Conservation (phyloP, 2,329 filamentous ascomycete species). For the Ophiosphaerella herpotricha region DNA sequence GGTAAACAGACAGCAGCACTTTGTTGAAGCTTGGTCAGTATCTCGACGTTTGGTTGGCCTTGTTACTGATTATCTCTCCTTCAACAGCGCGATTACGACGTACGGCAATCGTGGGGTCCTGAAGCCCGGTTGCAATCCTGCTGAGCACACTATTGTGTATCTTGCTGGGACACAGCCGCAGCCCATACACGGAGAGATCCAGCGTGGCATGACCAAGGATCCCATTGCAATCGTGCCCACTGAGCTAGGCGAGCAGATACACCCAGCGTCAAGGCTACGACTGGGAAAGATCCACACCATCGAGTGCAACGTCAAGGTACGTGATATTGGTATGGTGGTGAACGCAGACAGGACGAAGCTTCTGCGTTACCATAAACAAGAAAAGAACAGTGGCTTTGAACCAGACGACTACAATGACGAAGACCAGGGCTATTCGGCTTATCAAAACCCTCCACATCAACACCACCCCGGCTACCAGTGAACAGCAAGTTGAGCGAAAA, state of each 20-base stretch:
- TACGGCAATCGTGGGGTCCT: slow-evolving; percentile 44
- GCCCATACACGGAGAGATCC: slow-evolving; percentile 29
- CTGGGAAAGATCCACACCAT: slow-evolving; percentile 47
- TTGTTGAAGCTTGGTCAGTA: slow-evolving; percentile 24
- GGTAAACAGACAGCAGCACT: slow-evolving; percentile 12
- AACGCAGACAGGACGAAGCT: slow-evolving; percentile 23
- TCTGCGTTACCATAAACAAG: slow-evolving; percentile 14
- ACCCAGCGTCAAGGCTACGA: slow-evolving; percentile 46
- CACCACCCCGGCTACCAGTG: not conserved
- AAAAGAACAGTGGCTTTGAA: slow-evolving; percentile 3
- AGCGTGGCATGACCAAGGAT: slow-evolving; percentile 40
- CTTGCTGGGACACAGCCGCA: slow-evolving; percentile 7
- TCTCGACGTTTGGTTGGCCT: slow-evolving; percentile 14
- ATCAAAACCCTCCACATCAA: not conserved
- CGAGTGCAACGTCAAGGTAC: slow-evolving; percentile 49
- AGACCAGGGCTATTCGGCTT: not conserved
- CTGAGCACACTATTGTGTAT: slow-evolving; percentile 48
- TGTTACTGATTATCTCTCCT: slow-evolving; percentile 17
- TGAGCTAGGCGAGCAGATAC: slow-evolving; percentile 27
- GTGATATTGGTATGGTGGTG: slow-evolving; percentile 43
- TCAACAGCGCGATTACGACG: slow-evolving; percentile 49
- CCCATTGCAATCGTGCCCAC: slow-evolving; percentile 41
- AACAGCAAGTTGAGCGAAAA: not conserved
- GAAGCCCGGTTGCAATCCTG: slow-evolving; percentile 44
- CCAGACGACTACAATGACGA: not conserved